Conservation (phyloP, 805 yeast species). For the Saturnispora bothae region DNA sequence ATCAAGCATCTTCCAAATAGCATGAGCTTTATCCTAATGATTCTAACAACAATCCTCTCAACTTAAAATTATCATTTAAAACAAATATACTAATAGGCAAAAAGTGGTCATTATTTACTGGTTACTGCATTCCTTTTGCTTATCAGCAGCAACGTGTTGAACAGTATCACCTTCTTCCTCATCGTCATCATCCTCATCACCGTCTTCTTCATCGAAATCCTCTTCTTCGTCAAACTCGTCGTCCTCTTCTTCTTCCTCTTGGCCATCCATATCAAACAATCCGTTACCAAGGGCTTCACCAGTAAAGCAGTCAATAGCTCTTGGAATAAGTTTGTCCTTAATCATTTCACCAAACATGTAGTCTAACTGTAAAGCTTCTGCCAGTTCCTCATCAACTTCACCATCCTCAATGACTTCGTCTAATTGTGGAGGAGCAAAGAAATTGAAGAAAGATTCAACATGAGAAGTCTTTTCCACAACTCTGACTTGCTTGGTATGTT, state of each 20-base stretch:
- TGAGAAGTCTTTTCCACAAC: constrained; percentile 92
- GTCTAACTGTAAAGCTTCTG: constrained; percentile 78
- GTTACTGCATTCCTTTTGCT: constrained; percentile 71
- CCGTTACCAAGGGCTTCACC: constrained; percentile 79
- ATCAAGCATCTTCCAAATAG: too few species aligned
- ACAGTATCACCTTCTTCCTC: constrained; percentile 31
- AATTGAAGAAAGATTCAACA: constrained; percentile 90
- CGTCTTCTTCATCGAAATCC: constrained; percentile 54
- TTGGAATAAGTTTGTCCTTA: constrained; percentile 89
- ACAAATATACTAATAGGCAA: too few species aligned
- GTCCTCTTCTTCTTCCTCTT: constrained; percentile 43
- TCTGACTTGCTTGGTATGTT: constrained; percentile 91
- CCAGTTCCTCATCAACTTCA: constrained; percentile 63
- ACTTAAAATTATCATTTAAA: too few species aligned
- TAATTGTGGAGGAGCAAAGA: constrained; percentile 86
- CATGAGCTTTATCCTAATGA: too few species aligned
- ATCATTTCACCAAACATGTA: constrained; percentile 94
- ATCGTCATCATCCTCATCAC: constrained; percentile 51
- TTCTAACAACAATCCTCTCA: too few species aligned
- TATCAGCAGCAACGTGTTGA: constrained; percentile 38
- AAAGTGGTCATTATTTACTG: too few species aligned
- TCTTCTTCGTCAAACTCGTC: constrained; percentile 51
- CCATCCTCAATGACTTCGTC: constrained; percentile 38
- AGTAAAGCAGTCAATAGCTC: constrained; percentile 98
- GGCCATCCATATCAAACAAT: constrained; percentile 49